phyloP scores from a whole-genome alignment of 1,139 yeast genomes.

The Suhomyces bribrorum region DNA sequence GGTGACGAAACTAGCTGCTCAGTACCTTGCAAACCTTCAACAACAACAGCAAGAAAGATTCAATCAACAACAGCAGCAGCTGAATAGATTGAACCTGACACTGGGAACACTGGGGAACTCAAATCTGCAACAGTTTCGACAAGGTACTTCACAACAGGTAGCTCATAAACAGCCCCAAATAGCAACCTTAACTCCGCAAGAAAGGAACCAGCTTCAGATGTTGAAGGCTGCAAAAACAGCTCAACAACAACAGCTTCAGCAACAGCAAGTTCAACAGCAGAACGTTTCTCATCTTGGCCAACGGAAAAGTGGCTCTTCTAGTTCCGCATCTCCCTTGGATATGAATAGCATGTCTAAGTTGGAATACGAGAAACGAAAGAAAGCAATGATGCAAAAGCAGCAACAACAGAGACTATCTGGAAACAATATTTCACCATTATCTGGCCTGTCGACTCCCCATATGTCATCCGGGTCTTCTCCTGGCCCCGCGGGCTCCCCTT shows the following conservation, averaged over 20 bases:
- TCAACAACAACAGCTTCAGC: slow-evolving; percentile 32
- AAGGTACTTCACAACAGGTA: slow-evolving; percentile 3
- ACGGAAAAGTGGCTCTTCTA: slow-evolving; percentile 11
- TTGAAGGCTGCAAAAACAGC: slow-evolving; percentile 36
- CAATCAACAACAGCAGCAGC: slow-evolving; percentile 35
- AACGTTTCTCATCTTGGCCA: slow-evolving; percentile 10
- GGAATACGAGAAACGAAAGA: slow-evolving; percentile 33
- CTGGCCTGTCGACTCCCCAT: slow-evolving; percentile 9
- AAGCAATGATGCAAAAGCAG: slow-evolving; percentile 29
- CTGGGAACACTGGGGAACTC: background rate
- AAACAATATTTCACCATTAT: slow-evolving; percentile 10
- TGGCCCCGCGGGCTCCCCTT: background rate
- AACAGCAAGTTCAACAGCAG: slow-evolving; percentile 24
- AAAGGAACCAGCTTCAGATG: slow-evolving; percentile 40
- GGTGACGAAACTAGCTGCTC: slow-evolving; percentile 71
- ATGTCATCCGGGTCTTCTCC: slow-evolving; percentile 12
- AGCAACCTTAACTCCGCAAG: slow-evolving; percentile 40
- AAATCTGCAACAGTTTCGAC: slow-evolving; percentile 6
- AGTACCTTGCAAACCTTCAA: slow-evolving; percentile 62
- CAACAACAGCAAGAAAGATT: slow-evolving; percentile 47
- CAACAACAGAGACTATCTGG: slow-evolving; percentile 12
- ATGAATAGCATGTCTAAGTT: slow-evolving; percentile 25
- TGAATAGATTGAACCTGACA: slow-evolving; percentile 1
- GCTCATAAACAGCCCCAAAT: slow-evolving; percentile 27
- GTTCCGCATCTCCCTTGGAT: slow-evolving; percentile 21